A percentile compares a stretch with the other conserved stretches of the same genome.
phyloP scores from a whole-genome alignment of 2,329 filamentous ascomycete genomes.

The Cordyceps pruinosa region DNA sequence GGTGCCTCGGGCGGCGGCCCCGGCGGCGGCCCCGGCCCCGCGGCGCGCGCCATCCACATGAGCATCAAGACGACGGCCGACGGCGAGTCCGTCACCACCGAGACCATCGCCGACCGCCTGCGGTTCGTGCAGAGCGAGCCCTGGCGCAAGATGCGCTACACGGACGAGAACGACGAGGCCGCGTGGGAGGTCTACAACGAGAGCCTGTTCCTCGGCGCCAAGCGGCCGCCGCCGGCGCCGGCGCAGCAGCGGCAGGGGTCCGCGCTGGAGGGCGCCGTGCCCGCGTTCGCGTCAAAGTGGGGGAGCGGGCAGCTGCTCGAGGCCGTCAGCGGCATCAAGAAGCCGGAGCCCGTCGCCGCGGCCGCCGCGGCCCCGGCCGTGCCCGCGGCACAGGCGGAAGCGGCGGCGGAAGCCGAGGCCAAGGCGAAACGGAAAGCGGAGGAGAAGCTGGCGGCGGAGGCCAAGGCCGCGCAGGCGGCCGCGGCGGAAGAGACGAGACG shows the following conservation, averaged over 20 bases:
- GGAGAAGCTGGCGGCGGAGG: conserved; percentile 13
- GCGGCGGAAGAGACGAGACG: conserved; percentile 22
- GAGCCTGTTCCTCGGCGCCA: conserved; percentile 47
- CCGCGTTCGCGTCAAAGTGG: conserved; percentile 35
- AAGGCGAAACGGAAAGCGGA: conserved; percentile 23
- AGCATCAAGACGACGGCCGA: conserved; percentile 72
- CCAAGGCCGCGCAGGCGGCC: conserved; percentile 15
- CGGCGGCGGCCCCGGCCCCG: conserved; percentile 32
- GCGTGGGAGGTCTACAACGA: conserved; percentile 72
- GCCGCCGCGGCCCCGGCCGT: conserved; percentile 10
- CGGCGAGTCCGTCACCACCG: conserved; percentile 56
- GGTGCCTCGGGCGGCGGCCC: conserved; percentile 19
- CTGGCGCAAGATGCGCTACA: conserved; percentile 74
- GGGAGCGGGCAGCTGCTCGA: conserved; percentile 37
- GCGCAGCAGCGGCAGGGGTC: conserved; percentile 8
- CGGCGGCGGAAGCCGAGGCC: conserved; percentile 14
- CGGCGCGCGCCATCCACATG: conserved; percentile 75
- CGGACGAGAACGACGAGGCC: conserved; percentile 70
- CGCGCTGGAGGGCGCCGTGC: conserved; percentile 32
- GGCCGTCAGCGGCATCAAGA: conserved; percentile 39
- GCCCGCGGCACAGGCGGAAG: conserved; percentile 7
- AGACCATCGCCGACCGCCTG: conserved; percentile 70
- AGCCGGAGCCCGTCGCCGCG: conserved; percentile 22
- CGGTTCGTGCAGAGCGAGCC: conserved; percentile 71
- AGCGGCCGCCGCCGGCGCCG: conserved; percentile 10